A percentile compares a stretch with the other conserved stretches of the same genome.
Conservation (phyloP, 345 rosid species). For the Clausena lansium region DNA sequence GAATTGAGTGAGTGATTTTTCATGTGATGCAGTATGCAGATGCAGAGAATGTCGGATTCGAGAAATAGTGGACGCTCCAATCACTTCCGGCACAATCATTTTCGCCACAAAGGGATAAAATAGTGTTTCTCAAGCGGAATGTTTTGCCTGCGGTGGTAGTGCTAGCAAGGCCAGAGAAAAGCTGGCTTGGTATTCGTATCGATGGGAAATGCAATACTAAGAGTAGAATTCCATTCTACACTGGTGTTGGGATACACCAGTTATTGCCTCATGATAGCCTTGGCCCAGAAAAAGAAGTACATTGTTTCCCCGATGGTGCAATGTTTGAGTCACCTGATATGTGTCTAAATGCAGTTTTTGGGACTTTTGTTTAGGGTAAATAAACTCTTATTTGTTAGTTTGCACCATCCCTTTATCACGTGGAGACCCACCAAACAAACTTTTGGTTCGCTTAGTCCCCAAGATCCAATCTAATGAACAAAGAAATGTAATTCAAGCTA, state of each 20-base stretch:
- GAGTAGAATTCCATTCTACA: conserved; percentile 93
- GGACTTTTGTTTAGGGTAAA: conserved; percentile 84
- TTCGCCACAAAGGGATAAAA: conserved; percentile 85
- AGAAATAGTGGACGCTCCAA: conserved; percentile 91
- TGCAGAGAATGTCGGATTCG: conserved; percentile 62
- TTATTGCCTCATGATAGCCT: conserved; percentile 67
- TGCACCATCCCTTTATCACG: conserved; percentile 76
- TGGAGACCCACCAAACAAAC: conserved; percentile 81
- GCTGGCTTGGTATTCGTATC: conserved; percentile 87
- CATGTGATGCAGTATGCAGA: conserved; percentile 31
- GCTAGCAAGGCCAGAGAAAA: conserved; percentile 88
- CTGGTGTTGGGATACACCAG: conserved; percentile 84
- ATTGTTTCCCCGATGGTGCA: conserved; percentile 82
- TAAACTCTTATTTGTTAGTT: conserved; percentile 65
- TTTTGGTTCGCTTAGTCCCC: conserved; percentile 86
- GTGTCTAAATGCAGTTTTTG: conserved; percentile 77
- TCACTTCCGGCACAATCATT: conserved; percentile 80
- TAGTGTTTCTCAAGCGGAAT: conserved; percentile 82
- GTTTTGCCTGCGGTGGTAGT: conserved; percentile 79
- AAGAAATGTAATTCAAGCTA: conserved; percentile 63
- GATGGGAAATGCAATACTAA: conserved; percentile 86
- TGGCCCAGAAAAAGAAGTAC: conserved; percentile 76
- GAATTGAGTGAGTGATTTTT: too few relatives aligned
- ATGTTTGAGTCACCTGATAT: conserved; percentile 66
- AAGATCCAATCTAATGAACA: conserved; percentile 81